Conservation (phyloP, 2,329 filamentous ascomycete genomes). For the Hawksworthiomyces lignivorus region DNA sequence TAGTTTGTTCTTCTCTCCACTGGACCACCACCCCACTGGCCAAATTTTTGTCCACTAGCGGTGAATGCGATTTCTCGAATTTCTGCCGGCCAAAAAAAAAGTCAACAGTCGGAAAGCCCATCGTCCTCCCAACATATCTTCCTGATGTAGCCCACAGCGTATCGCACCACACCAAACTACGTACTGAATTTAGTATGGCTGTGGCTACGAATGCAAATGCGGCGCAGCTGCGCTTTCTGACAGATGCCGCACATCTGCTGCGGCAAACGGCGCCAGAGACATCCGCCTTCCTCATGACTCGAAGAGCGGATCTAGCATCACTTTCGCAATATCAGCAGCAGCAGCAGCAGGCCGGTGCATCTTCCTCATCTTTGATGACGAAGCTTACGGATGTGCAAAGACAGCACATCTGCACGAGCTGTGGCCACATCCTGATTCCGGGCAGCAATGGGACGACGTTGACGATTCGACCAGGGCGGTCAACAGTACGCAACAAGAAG, state of each 20-base stretch:
- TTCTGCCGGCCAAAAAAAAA: too few relatives aligned
- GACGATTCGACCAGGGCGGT: slow-evolving; percentile 24
- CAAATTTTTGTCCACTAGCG: too few relatives aligned
- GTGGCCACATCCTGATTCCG: slow-evolving; percentile 52
- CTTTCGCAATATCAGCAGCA: slow-evolving; percentile 23
- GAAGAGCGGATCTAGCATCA: slow-evolving; percentile 41
- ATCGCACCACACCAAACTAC: too few relatives aligned
- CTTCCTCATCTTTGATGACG: too few relatives aligned
- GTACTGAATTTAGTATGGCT: too few relatives aligned
- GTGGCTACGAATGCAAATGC: too few relatives aligned
- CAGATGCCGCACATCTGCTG: slow-evolving; percentile 53
- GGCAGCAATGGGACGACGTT: slow-evolving; percentile 36
- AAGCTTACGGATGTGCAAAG: slow-evolving; percentile 39
- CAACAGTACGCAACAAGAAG: slow-evolving; percentile 22
- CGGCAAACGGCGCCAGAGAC: slow-evolving; percentile 43
- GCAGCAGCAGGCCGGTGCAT: slow-evolving; percentile 15
- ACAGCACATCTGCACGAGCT: slow-evolving; percentile 50
- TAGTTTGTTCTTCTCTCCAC: too few relatives aligned
- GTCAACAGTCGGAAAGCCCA: too few relatives aligned
- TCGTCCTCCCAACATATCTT: too few relatives aligned
- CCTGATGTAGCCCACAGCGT: too few relatives aligned
- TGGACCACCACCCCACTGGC: too few relatives aligned
- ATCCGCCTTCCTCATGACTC: slow-evolving; percentile 52
- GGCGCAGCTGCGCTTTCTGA: slow-evolving; percentile 38
- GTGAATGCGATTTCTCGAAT: too few relatives aligned